phyloP scores from a whole-genome alignment of 768 basidiomycete species.

The Lactifluus echinatus region DNA sequence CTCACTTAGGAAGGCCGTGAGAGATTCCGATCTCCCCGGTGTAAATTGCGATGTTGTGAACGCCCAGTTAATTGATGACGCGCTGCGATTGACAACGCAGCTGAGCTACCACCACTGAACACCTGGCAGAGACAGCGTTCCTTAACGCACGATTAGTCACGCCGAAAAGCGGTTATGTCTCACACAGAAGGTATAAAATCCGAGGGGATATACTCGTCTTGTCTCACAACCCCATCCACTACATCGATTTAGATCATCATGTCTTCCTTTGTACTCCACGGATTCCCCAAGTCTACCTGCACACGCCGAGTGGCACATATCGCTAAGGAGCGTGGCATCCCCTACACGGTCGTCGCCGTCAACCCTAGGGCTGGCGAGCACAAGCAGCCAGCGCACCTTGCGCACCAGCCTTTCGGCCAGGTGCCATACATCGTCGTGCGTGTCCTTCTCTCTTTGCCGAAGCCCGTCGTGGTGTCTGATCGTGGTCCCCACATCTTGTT shows the following conservation, averaged over 20 bases:
- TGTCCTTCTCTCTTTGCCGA: background rate
- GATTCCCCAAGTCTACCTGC: background rate
- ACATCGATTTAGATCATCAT: background rate
- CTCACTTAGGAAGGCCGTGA: no score
- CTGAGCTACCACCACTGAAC: no score
- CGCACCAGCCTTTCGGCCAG: conserved; percentile 15
- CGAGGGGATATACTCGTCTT: no score
- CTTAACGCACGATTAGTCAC: no score
- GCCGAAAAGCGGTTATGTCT: no score
- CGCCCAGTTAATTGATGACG: no score
- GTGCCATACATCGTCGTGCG: conserved; percentile 8
- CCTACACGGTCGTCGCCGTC: background rate
- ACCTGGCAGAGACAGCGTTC: no score
- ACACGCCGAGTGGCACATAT: conserved; percentile 10
- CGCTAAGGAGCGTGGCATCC: conserved; percentile 6
- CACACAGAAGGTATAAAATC: no score
- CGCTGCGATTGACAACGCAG: no score
- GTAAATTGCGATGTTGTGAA: no score
- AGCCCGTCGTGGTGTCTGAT: background rate
- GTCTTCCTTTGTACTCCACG: background rate
- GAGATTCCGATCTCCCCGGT: no score
- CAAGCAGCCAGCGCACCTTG: background rate
- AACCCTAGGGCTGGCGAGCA: background rate
- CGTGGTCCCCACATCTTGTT: background rate
- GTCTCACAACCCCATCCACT: background rate